Evolutionary conservation across 2,329 filamentous ascomycete genomes (phyloP), one percentile per base, ranked within the genome.

Genomic region (Verticillium isaacii): DNA sequence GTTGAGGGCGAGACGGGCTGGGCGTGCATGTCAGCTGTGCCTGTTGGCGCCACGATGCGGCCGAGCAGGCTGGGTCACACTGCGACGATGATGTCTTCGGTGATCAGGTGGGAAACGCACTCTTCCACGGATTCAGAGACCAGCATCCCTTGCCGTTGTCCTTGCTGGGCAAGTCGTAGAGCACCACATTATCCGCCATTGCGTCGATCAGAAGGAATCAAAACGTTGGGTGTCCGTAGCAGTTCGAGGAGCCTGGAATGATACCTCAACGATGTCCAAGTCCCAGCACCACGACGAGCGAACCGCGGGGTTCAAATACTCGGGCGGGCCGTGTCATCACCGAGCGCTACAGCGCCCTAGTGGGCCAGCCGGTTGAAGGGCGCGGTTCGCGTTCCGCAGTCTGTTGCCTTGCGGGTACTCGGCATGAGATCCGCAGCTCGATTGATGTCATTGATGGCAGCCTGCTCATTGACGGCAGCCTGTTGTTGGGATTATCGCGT

Each of bases 91-190:
- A 36, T 36, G 29, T 36, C 11, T 1, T 36, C 2, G 9, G 5
- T 36, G 9, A 36, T 36, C 23, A 29, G 11, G n/a, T 39, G 8
- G 60, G 9, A 1, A 17, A 58, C 69, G 67, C 74, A 89, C 87
- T 85, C 75, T 89, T 91, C 88, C 88, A 91, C 0, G 88, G 84
- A 70, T 91, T 92, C 56, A 84, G 74, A 1, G 87, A 89, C 89
- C 89, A 91, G 58, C 76, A 70, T 8, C 74, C 74, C 45, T 76
- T 71, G 17, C 75, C 76, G 23, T 75, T 56, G 52, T 58, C 73
- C 69, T 78, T 82, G 72, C 79, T 86, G 2, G 87, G 83, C 2
- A 91, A 72, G 70, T 91, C 89, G 66, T 85, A 89, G 1, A 91
- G 71, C 9, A 83, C 75, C 41, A 88, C 76, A 4, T 68, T 64